Conservation (phyloP, 2,329 filamentous ascomycete genomes). For the Diaporthe velutina region DNA sequence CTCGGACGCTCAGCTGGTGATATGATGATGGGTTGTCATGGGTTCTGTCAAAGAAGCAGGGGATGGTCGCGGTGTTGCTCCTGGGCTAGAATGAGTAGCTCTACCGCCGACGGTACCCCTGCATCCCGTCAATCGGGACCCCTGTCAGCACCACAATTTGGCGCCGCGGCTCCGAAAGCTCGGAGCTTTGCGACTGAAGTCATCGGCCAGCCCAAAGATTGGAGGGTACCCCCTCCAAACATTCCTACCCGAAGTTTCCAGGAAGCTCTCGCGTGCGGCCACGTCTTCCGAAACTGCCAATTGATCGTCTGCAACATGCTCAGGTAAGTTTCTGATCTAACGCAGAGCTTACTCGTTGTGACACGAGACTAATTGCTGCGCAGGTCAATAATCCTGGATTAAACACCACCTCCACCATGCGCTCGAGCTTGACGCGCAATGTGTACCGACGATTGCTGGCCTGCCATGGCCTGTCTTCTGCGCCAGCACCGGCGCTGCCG, state of each 20-base stretch:
- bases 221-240: not conserved
- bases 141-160: constrained; percentile 33
- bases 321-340: not conserved
- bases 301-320: constrained; percentile 37
- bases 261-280: not conserved
- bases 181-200: constrained; percentile 34
- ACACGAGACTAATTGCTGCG: not conserved
- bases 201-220: constrained; percentile 4
- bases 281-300: constrained; percentile 1
- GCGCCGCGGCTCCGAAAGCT: constrained; percentile 28
- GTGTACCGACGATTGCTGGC: constrained; percentile 70
- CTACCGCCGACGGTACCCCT: constrained; percentile 28
- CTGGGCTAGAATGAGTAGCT: constrained; percentile 1
- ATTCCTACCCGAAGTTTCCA: not conserved
- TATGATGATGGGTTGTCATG: not conserved
- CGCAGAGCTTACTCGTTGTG: not conserved
- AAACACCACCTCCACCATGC: constrained; percentile 58
- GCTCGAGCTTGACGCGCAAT: constrained; percentile 70
- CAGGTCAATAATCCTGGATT: constrained; percentile 34
- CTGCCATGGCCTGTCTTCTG: constrained; percentile 55
- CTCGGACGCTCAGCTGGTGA: not conserved
- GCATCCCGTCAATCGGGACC: constrained; percentile 11
- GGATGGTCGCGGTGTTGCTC: constrained; percentile 12
- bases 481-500: constrained; percentile 47
- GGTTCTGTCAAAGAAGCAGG: not conserved